Base-by-base conservation (phyloP, 768 basidiomycete genomes). In the Fomitopsis pulvina region DNA sequence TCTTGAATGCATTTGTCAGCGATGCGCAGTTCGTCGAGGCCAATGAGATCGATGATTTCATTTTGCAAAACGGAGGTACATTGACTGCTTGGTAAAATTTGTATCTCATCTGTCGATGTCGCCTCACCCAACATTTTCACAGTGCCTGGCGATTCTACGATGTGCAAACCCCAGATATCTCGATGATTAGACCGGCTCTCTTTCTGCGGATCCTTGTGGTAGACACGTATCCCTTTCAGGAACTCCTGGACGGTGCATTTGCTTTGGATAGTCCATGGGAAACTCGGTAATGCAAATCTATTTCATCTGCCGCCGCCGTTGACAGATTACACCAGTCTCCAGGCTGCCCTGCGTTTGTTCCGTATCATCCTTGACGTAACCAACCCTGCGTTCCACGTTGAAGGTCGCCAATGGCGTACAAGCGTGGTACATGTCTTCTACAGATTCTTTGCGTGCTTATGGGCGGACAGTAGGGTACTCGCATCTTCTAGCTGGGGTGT, bases 141-240 rank as follows among this genome's bases (percentile, higher is more conserved):
- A 90, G 87, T 59, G 72, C 75, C 21, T 89, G 87, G 85, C 71
- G 74, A 41, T 74, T 83, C 51, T 88, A 87, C 61, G 76, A 71
- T 42, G 71, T 82, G n/a, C 80, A 84, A 53, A 61, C 64, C 3
- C 71, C 73, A 12, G 77, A 78, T n/a, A 63, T 87, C 9, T 74
- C 75, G 8, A 62, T 68, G 30, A 68, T 81, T 21, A 74, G 86
- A 38, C 74, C 77, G 4, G 66, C 71, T 8, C 70, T 87, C 37
- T 63, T 90, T 2, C 59, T 86, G 27, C 76, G 83, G 32, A 67
- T 74, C 11, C 66, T 87, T 20, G 74, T 79, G 1, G 80, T 87
- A 6, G 85, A 87, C 57, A 52, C 78, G 1, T 76, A 81, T 49
- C 79, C 83, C 2, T 77, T 90, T 47, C 75, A 78, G 46, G 62